A percentile compares a stretch with the other conserved stretches of the same genome.
Conservation (phyloP, 2,329 filamentous ascomycete genomes). For the Paecilomyces formosus region DNA sequence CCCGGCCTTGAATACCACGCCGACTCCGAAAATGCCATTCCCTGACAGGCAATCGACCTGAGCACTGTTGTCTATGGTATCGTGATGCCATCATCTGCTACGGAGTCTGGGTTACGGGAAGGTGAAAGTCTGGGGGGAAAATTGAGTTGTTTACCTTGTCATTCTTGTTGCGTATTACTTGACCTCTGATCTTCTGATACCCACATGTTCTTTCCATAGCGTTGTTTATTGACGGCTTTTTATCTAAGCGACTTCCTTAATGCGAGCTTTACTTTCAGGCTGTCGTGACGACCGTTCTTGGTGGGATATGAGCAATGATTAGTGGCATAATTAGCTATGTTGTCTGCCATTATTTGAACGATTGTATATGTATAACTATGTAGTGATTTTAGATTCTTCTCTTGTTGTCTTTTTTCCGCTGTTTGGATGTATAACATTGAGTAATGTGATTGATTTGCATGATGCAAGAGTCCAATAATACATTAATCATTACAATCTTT, state of each 20-base stretch:
- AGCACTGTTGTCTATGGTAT: background rate
- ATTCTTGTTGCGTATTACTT: conserved; percentile 10
- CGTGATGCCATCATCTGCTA: background rate
- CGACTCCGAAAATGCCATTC: conserved; percentile 11
- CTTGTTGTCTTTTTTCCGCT: background rate
- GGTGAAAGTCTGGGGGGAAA: background rate
- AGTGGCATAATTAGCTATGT: background rate
- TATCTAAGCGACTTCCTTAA: background rate
- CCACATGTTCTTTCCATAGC: background rate
- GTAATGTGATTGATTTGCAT: background rate
- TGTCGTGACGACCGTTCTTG: background rate
- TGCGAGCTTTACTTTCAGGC: background rate
- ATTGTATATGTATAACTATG: background rate
- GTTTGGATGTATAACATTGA: background rate
- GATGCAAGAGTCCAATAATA: too few species aligned
- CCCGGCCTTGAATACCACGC: conserved; percentile 18
- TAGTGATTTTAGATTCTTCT: background rate
- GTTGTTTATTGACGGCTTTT: background rate
- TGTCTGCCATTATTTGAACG: background rate
- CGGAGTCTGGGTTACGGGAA: background rate
- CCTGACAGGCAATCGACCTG: conserved; percentile 8
- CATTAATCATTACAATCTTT: too few species aligned
- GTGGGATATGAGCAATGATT: background rate
- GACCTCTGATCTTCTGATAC: conserved; percentile 6
- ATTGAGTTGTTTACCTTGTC: conserved; percentile 4